Evolutionary conservation across 495 filamentous ascomycete species (phyloP), one percentile per base, ranked within the genome.

Genomic region (Astrothelium subdiscretum): DNA sequence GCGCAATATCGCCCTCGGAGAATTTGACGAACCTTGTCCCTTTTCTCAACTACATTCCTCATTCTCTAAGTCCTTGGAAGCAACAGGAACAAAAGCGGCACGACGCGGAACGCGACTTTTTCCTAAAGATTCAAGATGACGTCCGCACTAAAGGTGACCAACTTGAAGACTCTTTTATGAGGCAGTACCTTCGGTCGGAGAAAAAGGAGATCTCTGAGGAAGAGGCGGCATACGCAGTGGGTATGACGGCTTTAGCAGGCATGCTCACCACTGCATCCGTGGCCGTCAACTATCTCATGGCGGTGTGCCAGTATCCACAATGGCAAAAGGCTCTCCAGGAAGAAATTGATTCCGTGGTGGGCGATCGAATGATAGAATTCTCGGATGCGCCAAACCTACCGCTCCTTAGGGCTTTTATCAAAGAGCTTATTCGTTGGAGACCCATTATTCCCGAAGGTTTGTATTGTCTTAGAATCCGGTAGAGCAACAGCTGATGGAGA

Each of bases 371-470:
- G 24, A 72, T 75, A 0, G 26, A 26, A 22, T 43, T 65, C 20
- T 63, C 65, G 18, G 74, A 76, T 62, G 61, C 66, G 58, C 75
- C 71, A 5, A 68, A 73, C 31, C 62, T 77, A 22, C 75, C 75
- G 1, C 38, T 62, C 10, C 58, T 62, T 24, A 72, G 82, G 35
- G 83, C 84, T 0, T 74, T 81, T 12, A 76, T 85, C n/a, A 81
- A 83, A 68, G 84, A 87, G 69, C 74, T 79, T 13, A 72, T 85
- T 24, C 75, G 85, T 57, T 86, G 84, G 84, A 71, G 81, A 13
- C 83, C 64, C 26, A 40, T 63, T 1, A 65, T 63, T 18, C 63
- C 63, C 3, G 59, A 63, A 32, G 66, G 63, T 42, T 38, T 38
- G 35, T 38, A 6, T 38, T 6, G 6, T 38, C 15, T 38, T 6